Evolutionary conservation across 331 rosid genomes (phyloP), one percentile per base, ranked within the genome.

Genomic region (Malus hybrid): DNA sequence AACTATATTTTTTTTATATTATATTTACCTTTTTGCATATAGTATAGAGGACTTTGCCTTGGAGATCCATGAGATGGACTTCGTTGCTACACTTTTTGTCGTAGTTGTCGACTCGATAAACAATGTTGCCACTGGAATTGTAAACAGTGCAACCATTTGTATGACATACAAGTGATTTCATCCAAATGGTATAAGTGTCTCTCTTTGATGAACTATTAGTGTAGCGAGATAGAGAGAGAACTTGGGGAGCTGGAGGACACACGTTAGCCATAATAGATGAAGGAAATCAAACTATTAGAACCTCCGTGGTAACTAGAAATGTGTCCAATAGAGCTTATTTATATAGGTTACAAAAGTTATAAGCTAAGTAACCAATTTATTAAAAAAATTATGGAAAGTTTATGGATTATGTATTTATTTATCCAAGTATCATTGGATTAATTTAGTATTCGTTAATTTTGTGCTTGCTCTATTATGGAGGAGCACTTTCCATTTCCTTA

Each of bases 101-200:
- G 68, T 93, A 93, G 79, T 93, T 93, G 75, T 93, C 97, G n/a
- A 93, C 96, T 12, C 98, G 80, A 50, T 87, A 93, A 39, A 90
- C 90, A 19, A 93, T 85, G 29, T 85, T 81, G 3, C 98, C 98
- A 2, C 76, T 84, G 60, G 96, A 85, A 67, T 93, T 85, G 64
- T 82, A 93, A 57, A 91, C 89, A 4, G 98, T 93, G 90, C 94
- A 91, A 8, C 98, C 98, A 77, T 93, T 91, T 29, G 94, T 78
- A 59, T 91, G 92, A 62, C 77, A 85, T 13, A 91, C 88, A 7
- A 93, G 96, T 10, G 98, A 93, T 80, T 93, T 91, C 97, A 93
- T 90, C 98, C 98, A 91, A 31, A 93, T 68, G 15, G 98, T 93
- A 50, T 85, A 91, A 36, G 76, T 87, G 71, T 85, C 91, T 78